Conservation (phyloP, 495 filamentous ascomycete genomes). For the Cladorrhinum samala region DNA sequence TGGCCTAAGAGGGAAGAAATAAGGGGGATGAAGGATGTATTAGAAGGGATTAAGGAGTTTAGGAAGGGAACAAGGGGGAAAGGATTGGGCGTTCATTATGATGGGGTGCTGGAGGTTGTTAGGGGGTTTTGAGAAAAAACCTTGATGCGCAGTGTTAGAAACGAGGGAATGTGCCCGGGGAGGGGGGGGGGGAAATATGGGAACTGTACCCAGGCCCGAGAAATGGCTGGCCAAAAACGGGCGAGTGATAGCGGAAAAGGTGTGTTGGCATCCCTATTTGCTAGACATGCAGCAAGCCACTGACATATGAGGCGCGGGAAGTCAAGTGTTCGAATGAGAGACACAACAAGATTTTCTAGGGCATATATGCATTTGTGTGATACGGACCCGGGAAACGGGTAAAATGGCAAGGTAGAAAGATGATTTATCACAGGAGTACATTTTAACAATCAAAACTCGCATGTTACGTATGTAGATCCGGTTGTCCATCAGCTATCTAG, state of each 20-base stretch:
- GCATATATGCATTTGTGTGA: too few species aligned
- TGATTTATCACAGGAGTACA: too few species aligned
- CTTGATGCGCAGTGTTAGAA: too few species aligned
- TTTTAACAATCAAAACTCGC: too few species aligned
- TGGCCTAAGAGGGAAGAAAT: conserved; percentile 17
- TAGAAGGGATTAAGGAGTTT: conserved; percentile 32
- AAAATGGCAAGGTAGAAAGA: too few species aligned
- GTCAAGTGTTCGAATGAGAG: background rate
- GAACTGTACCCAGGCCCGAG: background rate
- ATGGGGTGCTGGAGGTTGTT: conserved; percentile 21
- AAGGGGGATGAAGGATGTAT: conserved; percentile 31
- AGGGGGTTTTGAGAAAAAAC: too few species aligned
- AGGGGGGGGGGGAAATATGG: background rate
- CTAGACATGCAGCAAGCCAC: background rate
- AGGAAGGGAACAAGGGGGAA: conserved; percentile 24
- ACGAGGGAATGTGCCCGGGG: too few species aligned
- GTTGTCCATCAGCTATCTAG: too few species aligned
- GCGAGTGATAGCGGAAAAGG: background rate
- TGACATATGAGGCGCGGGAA: too few species aligned
- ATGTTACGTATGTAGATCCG: too few species aligned
- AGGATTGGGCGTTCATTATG: conserved; percentile 25
- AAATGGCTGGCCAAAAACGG: background rate
- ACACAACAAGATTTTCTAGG: background rate
- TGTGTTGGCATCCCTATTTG: background rate
- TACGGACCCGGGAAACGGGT: too few species aligned